Conservation (phyloP, 169 alveolate species). For the Cryptosporidium muris region DNA sequence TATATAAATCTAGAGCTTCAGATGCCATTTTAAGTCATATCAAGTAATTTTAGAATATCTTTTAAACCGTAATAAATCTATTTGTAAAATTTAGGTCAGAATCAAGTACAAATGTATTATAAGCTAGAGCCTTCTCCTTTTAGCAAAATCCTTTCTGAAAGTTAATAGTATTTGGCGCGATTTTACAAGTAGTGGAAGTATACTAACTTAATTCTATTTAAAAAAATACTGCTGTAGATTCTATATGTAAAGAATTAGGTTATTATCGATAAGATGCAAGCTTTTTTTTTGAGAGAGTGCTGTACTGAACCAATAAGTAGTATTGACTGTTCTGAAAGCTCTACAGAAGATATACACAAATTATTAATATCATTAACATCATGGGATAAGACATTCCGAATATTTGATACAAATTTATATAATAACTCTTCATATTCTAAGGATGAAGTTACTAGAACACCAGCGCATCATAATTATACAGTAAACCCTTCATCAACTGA, state of each 20-base stretch:
- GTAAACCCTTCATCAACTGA: background rate
- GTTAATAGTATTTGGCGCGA: background rate
- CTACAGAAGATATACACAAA: background rate
- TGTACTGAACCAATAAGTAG: conserved; percentile 51
- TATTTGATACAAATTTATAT: conserved; percentile 30
- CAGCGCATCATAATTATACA: background rate
- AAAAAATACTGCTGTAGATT: background rate
- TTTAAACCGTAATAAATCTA: background rate
- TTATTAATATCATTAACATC: conserved; percentile 43
- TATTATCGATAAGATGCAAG: conserved; percentile 21
- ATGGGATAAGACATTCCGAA: conserved; percentile 59
- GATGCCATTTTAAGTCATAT: conserved; percentile 6
- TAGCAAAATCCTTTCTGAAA: background rate
- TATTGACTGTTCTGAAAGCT: background rate
- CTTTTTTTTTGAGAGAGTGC: conserved; percentile 35
- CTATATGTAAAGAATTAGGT: background rate
- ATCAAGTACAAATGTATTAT: background rate
- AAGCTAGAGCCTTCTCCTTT: background rate
- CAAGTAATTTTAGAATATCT: background rate
- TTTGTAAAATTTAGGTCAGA: background rate
- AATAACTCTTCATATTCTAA: background rate
- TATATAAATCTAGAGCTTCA: conserved; percentile 62
- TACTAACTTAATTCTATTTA: background rate
- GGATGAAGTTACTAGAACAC: no score
- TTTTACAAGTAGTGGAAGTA: background rate